These are phyloP conservation scores for Fraxinus americana DNA, from an alignment of 257 asterid species.

Conservation along the genomic window DNA sequence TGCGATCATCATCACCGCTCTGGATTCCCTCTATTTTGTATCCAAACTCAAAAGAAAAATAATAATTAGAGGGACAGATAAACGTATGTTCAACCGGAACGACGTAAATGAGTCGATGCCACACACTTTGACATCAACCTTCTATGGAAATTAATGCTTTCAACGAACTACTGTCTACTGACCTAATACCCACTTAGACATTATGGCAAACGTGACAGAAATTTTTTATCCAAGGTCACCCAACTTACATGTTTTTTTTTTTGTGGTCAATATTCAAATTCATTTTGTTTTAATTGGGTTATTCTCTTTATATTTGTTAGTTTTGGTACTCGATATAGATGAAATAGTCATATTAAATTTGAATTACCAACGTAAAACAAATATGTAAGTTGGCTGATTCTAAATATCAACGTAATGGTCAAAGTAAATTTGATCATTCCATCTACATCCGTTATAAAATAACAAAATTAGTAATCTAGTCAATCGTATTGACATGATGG, in stretches of 20 bases:
- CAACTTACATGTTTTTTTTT: neutral
- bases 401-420: too few species aligned
- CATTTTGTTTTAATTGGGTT: neutral
- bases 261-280: neutral
- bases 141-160: constrained; percentile 34
- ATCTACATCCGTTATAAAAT: too few species aligned
- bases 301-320: neutral
- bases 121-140: neutral
- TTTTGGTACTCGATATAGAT: neutral
- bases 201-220: neutral
- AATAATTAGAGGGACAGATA: too few species aligned
- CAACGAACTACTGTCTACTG: constrained; percentile 40
- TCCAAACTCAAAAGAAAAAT: too few species aligned
- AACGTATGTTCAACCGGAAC: too few species aligned
- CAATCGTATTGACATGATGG: too few species aligned
- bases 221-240: neutral
- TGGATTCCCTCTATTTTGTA: too few species aligned
- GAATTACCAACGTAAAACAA: too few species aligned
- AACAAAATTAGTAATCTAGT: too few species aligned
- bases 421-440: too few species aligned
- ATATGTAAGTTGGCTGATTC: neutral
- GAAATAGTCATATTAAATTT: neutral
- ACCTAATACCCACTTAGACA: constrained; percentile 40
- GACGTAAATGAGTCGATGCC: neutral
- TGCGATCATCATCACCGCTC: too few species aligned